Evolutionary conservation across 2,329 filamentous ascomycete genomes (phyloP).

Genomic region (Curvularia verruculosa): DNA sequence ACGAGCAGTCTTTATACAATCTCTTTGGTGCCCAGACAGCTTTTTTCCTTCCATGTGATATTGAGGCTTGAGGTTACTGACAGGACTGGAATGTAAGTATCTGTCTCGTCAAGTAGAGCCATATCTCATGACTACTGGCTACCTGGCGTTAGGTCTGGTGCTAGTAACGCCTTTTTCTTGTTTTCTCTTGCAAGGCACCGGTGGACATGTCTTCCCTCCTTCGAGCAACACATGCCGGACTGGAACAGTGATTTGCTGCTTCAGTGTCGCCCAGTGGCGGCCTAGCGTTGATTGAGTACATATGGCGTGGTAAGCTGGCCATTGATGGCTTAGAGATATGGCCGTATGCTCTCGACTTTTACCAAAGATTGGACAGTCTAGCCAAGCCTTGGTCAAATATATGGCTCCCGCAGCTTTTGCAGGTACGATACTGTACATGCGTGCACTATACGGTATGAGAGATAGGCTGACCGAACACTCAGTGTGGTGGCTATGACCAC

Average conservation of each 20-base stretch:
- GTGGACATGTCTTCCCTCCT: not conserved
- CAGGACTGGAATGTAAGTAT: not conserved
- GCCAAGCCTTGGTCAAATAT: not conserved
- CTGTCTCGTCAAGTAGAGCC: not conserved
- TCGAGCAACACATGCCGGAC: not conserved
- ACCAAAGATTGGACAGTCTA: not conserved
- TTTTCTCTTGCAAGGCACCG: conserved; percentile 1
- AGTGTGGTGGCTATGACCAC: not conserved
- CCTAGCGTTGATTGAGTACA: conserved; percentile 1
- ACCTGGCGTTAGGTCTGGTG: not conserved
- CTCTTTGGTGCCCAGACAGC: not conserved
- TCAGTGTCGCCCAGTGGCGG: not conserved
- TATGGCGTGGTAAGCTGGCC: not conserved
- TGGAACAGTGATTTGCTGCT: not conserved
- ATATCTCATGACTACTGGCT: not conserved
- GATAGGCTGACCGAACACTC: conserved; percentile 1
- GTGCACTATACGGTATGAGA: not conserved
- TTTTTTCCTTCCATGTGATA: not conserved
- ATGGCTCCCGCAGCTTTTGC: conserved; percentile 6
- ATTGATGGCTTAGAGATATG: not conserved
- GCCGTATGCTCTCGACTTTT: not conserved
- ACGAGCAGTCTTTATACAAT: conserved; percentile 9
- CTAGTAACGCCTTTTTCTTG: conserved; percentile 12
- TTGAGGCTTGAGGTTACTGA: not conserved
- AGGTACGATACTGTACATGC: conserved; percentile 6